A percentile compares a stretch with the other conserved stretches of the same genome.
Conservation (phyloP, 305 asterid species). For the Fraxinus paxiana region DNA sequence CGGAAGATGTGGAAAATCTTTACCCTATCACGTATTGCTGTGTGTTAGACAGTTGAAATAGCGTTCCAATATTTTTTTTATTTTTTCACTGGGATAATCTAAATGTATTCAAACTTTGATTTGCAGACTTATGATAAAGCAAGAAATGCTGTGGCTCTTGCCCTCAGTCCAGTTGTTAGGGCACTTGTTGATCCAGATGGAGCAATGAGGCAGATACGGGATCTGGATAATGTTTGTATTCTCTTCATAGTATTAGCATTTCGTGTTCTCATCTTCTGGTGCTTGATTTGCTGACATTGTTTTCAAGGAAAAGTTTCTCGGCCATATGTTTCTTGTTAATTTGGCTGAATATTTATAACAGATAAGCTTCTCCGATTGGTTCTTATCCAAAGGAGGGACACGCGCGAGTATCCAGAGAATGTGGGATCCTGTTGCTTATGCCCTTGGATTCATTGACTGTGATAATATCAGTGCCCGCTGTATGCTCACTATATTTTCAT, state of each 20-base stretch:
- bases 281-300: constrained; percentile 13
- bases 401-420: constrained; percentile 88
- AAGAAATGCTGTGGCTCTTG: constrained; percentile 93
- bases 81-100: constrained; percentile 7
- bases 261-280: constrained; percentile 6
- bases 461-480: constrained; percentile 99
- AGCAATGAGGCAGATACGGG: constrained; percentile 77
- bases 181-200: constrained; percentile 99
- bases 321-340: constrained; percentile 11
- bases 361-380: constrained; percentile 97
- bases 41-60: background rate
- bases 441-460: constrained; percentile 95
- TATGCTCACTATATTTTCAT: constrained; percentile 94
- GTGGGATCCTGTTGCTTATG: constrained; percentile 99
- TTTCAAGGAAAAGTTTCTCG: constrained; percentile 5
- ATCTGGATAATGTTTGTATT: constrained; percentile 68
- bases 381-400: constrained; percentile 94
- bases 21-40: background rate
- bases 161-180: constrained; percentile 98
- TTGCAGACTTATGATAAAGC: constrained; percentile 86
- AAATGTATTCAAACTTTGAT: constrained; percentile 22
- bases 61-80: background rate
- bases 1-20: background rate
- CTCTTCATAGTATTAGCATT: constrained; percentile 19
- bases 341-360: constrained; percentile 29